These are phyloP conservation scores for Aspergillus novoparasiticus DNA, from an alignment of 2,329 filamentous ascomycete genomes.

Conservation along the genomic window DNA sequence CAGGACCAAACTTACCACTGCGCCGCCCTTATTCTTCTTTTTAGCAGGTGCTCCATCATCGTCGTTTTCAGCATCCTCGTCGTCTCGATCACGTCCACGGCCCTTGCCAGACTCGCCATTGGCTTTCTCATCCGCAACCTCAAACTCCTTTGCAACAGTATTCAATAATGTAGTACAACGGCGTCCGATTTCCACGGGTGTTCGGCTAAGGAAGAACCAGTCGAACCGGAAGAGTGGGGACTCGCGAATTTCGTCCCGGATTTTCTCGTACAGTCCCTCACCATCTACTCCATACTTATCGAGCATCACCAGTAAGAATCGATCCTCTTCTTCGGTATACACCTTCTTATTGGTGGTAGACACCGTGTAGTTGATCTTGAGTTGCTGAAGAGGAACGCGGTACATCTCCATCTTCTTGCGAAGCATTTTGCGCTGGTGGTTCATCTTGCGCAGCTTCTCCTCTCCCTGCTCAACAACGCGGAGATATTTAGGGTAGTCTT, in stretches of 20 bases:
- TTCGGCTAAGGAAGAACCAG: constrained; percentile 98
- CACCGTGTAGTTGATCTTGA: constrained; percentile 98
- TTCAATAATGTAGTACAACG: constrained; percentile 93
- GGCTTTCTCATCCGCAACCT: constrained; percentile 59
- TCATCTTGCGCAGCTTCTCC: constrained; percentile 82
- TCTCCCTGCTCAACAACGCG: constrained; percentile 90
- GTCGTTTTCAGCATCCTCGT: constrained; percentile 81
- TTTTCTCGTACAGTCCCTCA: constrained; percentile 86
- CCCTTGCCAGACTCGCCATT: constrained; percentile 71
- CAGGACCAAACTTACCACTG: constrained; percentile 67
- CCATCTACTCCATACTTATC: constrained; percentile 91
- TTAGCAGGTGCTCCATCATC: constrained; percentile 82
- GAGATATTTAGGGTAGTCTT: constrained; percentile 86
- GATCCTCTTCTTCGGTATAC: constrained; percentile 96
- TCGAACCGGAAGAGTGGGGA: constrained; percentile 96
- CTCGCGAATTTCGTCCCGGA: constrained; percentile 95
- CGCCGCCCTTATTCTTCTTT: constrained; percentile 89
- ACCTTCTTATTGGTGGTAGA: constrained; percentile 99
- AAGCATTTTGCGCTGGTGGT: constrained; percentile 90
- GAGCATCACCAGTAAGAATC: constrained; percentile 90
- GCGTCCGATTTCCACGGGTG: constrained; percentile 86
- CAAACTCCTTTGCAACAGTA: constrained; percentile 93
- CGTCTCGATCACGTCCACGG: constrained; percentile 62
- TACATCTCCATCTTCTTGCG: constrained; percentile 95
- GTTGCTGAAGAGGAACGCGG: constrained; percentile 93